These are phyloP conservation scores for Adansonia gregorii DNA, from an alignment of 441 rosid genomes.

Conservation along the genomic window DNA sequence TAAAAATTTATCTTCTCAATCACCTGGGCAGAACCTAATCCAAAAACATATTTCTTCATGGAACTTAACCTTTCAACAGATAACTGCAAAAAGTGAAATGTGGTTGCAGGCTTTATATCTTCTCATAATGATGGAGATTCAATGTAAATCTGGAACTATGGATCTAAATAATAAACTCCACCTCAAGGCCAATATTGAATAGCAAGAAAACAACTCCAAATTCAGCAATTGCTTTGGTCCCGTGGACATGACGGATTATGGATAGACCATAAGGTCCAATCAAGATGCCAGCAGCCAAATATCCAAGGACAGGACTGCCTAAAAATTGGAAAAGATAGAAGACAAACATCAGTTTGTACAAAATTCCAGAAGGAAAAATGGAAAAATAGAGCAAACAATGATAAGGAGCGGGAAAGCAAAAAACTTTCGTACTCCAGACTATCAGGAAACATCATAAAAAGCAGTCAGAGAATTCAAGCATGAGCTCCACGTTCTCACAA, in stretches of 20 bases:
- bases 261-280: constrained; percentile 98
- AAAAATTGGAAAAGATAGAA: constrained; percentile 48
- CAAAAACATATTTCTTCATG: constrained; percentile 99
- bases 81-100: constrained; percentile 55
- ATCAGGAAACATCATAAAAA: constrained; percentile 23
- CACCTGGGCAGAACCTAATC: constrained; percentile 97
- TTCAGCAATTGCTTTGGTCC: constrained; percentile 96
- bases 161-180: constrained; percentile 38
- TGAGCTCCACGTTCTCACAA: constrained; percentile 20
- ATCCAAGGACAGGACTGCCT: constrained; percentile 99
- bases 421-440: background rate
- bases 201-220: constrained; percentile 98
- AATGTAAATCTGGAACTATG: constrained; percentile 30
- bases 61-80: constrained; percentile 99
- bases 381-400: constrained; percentile 12
- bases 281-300: constrained; percentile 97
- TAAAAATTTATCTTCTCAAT: constrained; percentile 28
- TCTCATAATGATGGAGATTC: constrained; percentile 30
- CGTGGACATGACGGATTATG: constrained; percentile 93
- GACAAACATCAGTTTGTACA: constrained; percentile 23
- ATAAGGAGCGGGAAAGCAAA: background rate
- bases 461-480: constrained; percentile 12
- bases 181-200: constrained; percentile 99
- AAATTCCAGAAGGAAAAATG: background rate
- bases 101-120: constrained; percentile 31